Base-by-base conservation (phyloP, 139 green algal genomes). In the Chlamydomonas urium region DNA sequence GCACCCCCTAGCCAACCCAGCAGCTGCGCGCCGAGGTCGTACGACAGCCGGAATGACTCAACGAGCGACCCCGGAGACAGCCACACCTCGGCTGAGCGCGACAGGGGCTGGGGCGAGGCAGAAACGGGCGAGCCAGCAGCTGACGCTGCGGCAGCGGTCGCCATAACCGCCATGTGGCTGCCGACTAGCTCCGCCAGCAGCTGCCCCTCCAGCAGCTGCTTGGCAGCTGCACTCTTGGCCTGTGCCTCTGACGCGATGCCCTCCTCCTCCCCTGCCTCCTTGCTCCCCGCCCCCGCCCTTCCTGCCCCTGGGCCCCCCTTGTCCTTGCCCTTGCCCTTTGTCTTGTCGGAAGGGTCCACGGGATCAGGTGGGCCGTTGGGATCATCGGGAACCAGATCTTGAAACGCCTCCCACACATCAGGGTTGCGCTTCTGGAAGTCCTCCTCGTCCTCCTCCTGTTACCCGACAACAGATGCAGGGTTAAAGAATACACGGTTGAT, bases 381-480 rank as follows among this genome's bases (percentile, higher is more conserved):
- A 26, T 85, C 83, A 8, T 75, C 26, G 8, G 62, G 63, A 1
- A 75, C 81, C 56, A 97, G 45, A 71, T 97, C 90, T 26, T 75
- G 74, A 85, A 94, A 97, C 4, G 79, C 69, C 0, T 72, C 70
- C 36, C 57, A 84, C 38, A 89, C 82, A 70, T 96, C 83, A 1
- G 89, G 92, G 70, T 89, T 94, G 24, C 66, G 33, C 1, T 33
- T 35, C 57, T 86, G 73, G 80, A 89, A 96, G 45, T 84, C 81
- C 4, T 62, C 77, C 72, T 93, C 89, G 28, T 85, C 82, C 63
- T 91, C 90, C 70, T 92, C 89, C 82, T 90, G 74, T 56, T 56
- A n/a, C n/a, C n/a, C n/a, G n/a, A n/a, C n/a, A n/a, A n/a, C n/a
- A n/a, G n/a, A n/a, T n/a, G n/a, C n/a, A n/a, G n/a, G n/a, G n/a